Conservation (phyloP, 169 alveolate species). For the Toxoplasma gondii region DNA sequence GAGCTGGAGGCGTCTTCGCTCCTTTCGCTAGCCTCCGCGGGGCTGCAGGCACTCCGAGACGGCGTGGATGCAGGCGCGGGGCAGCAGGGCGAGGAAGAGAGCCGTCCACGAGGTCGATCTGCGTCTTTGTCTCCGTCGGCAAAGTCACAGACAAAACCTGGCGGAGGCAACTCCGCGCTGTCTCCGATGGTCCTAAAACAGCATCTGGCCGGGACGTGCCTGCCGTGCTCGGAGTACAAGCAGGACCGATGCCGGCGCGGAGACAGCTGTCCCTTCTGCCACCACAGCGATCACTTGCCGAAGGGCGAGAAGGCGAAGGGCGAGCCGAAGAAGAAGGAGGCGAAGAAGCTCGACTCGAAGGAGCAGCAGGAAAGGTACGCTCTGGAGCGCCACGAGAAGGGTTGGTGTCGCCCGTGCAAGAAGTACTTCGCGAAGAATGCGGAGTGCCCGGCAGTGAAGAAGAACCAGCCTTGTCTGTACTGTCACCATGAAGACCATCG, state of each 20-base stretch:
- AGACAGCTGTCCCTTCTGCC: conserved; percentile 14
- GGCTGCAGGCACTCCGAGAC: neutral
- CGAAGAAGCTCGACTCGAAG: conserved; percentile 45
- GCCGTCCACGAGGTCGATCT: neutral
- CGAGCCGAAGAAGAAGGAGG: neutral
- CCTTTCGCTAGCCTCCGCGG: neutral
- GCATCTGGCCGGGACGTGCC: conserved; percentile 49
- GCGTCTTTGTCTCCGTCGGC: neutral
- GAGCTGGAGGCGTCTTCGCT: neutral
- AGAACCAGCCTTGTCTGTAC: conserved; percentile 69
- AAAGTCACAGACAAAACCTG: neutral
- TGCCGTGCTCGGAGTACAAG: conserved; percentile 20
- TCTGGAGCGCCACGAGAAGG: conserved; percentile 43
- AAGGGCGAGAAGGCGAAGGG: neutral
- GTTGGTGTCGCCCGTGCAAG: conserved; percentile 41
- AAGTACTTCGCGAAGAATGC: conserved; percentile 24
- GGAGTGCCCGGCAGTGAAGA: conserved; percentile 32
- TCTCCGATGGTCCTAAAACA: conserved; percentile 20
- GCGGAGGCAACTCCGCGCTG: neutral
- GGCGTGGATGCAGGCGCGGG: neutral
- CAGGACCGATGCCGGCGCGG: neutral
- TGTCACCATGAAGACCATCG: conserved; percentile 62
- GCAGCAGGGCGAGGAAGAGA: neutral
- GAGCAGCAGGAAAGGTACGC: conserved; percentile 45
- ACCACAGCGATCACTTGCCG: neutral